A percentile compares a stretch with the other conserved stretches of the same genome.
Conservation (phyloP, 768 basidiomycete species). For the Pilatotrama ljubarskyi region DNA sequence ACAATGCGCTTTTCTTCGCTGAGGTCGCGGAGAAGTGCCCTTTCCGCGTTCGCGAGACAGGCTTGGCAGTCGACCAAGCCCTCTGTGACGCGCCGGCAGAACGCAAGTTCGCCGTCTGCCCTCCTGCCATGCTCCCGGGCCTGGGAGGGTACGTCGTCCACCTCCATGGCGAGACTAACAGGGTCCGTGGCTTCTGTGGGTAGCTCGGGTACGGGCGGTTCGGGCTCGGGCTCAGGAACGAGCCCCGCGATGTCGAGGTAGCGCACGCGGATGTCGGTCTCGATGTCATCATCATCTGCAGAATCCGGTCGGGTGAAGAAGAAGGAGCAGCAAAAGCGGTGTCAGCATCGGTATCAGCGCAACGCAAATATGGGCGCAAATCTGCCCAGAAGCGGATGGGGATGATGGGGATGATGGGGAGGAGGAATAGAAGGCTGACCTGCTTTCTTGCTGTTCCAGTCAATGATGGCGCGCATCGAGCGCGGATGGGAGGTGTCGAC, state of each 20-base stretch:
- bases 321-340: no score
- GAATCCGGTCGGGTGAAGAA: background rate
- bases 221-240: background rate
- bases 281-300: conserved; percentile 82
- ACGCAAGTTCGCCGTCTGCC: conserved; percentile 20
- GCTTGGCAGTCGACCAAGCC: conserved; percentile 27
- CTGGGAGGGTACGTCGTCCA: background rate
- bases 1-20: background rate
- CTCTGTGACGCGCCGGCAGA: conserved; percentile 15
- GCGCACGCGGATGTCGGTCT: conserved; percentile 60
- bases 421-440: conserved; percentile 48
- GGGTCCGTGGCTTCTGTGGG: conserved; percentile 2
- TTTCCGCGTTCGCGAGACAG: conserved; percentile 22
- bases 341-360: no score
- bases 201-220: background rate
- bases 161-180: background rate
- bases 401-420: no score
- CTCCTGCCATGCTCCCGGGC: conserved; percentile 20
- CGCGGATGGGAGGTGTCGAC: conserved; percentile 66
- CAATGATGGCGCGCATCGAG: conserved; percentile 53
- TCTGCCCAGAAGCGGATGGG: no score
- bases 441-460: conserved; percentile 90
- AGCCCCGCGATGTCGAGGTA: conserved; percentile 27
- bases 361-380: background rate
- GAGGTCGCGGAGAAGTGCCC: background rate